Conservation (phyloP, 805 yeast species). For the Candida insectorum region DNA sequence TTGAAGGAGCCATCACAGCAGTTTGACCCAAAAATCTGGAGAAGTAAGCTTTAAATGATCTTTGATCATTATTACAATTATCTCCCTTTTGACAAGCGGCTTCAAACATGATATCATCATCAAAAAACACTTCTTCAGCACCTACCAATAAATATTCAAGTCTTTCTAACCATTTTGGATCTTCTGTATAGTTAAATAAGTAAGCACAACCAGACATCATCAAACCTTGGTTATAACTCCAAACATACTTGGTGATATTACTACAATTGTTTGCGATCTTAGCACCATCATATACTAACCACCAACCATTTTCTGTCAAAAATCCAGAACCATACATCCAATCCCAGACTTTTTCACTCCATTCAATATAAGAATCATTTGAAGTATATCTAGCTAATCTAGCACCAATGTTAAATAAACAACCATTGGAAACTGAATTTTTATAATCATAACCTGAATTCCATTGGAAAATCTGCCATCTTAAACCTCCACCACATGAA, state of each 20-base stretch:
- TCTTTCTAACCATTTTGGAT: constrained; percentile 63
- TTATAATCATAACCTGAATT: constrained; percentile 45
- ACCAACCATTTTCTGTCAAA: constrained; percentile 41
- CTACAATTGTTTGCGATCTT: constrained; percentile 59
- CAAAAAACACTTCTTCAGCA: constrained; percentile 54
- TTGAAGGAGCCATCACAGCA: constrained; percentile 64
- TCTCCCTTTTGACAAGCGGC: constrained; percentile 71
- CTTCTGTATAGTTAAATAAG: constrained; percentile 69
- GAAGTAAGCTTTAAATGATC: constrained; percentile 87
- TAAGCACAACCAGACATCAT: constrained; percentile 78
- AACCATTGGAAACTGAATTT: constrained; percentile 44
- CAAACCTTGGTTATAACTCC: constrained; percentile 88
- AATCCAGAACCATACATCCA: constrained; percentile 43
- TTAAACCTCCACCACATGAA: constrained; percentile 40
- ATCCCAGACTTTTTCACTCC: constrained; percentile 43
- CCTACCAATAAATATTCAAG: constrained; percentile 55
- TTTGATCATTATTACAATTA: constrained; percentile 80
- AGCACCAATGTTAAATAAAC: constrained; percentile 43
- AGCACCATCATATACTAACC: constrained; percentile 77
- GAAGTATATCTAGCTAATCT: constrained; percentile 42
- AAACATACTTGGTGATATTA: constrained; percentile 54
- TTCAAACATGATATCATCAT: constrained; percentile 60
- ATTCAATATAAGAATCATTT: constrained; percentile 36
- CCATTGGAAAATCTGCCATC: constrained; percentile 51
- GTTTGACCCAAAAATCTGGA: constrained; percentile 73